Evolutionary conservation across 768 basidiomycete species (phyloP).

Genomic region (Suillus paluster): DNA sequence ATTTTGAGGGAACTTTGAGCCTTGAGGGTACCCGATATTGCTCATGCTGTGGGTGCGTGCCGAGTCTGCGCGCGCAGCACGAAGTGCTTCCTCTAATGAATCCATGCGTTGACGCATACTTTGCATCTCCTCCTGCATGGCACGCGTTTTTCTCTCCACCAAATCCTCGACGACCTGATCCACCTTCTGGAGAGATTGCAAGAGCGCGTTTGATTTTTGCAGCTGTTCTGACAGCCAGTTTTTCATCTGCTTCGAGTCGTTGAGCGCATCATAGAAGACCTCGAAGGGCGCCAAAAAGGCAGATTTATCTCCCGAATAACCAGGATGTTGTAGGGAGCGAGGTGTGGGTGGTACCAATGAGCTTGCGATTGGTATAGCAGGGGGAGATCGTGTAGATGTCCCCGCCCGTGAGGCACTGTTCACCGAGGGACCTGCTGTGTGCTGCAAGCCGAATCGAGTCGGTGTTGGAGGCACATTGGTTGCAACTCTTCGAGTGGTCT

Average conservation of each 20-base stretch:
- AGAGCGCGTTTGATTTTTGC: conserved; percentile 59
- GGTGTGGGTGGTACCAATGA: conserved; percentile 72
- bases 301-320: conserved; percentile 65
- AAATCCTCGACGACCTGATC: conserved; percentile 60
- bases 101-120: conserved; percentile 66
- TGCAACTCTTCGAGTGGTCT: conserved; percentile 54
- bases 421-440: conserved; percentile 21
- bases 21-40: conserved; percentile 24
- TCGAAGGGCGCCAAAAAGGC: conserved; percentile 86
- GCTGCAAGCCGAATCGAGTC: conserved; percentile 59
- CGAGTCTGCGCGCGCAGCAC: conserved; percentile 29
- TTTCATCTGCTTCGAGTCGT: conserved; percentile 81
- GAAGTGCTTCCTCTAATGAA: conserved; percentile 62
- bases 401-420: conserved; percentile 34
- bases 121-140: conserved; percentile 64
- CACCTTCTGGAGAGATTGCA: conserved; percentile 58
- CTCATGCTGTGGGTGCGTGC: conserved; percentile 17
- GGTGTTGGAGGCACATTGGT: conserved; percentile 75
- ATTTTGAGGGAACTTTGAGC: conserved; percentile 40
- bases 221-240: conserved; percentile 76
- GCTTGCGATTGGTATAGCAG: conserved; percentile 71
- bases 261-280: conserved; percentile 82
- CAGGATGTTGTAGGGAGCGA: conserved; percentile 62
- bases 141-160: conserved; percentile 63
- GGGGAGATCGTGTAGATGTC: conserved; percentile 50